phyloP scores from a whole-genome alignment of 192 early-diverging fungal species.

The Coemansia sp. region DNA sequence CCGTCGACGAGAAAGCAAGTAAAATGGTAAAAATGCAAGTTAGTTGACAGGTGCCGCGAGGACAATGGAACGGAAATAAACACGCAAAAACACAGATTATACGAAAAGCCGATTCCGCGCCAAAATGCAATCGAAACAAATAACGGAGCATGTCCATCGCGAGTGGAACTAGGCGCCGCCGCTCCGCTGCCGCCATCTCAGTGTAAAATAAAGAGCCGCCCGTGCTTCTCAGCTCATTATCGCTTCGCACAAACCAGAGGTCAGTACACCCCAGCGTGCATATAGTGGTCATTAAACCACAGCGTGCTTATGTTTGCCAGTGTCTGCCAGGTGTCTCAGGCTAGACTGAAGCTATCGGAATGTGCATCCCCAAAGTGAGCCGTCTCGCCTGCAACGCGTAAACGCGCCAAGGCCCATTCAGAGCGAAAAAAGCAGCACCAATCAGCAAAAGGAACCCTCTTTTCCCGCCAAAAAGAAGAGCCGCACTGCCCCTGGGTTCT shows the following conservation, averaged over 20 bases:
- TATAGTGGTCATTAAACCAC: too few relatives aligned
- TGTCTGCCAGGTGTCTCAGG: background rate
- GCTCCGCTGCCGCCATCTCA: background rate
- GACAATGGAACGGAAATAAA: constrained; percentile 6
- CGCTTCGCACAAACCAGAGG: too few relatives aligned
- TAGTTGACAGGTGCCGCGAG: background rate
- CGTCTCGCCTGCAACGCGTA: background rate
- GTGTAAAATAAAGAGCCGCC: background rate
- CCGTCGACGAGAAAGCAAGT: background rate
- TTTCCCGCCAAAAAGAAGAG: too few relatives aligned
- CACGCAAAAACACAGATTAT: background rate
- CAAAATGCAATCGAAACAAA: constrained; percentile 1
- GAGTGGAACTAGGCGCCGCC: too few relatives aligned
- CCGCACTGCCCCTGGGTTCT: too few relatives aligned
- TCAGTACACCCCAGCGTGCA: too few relatives aligned
- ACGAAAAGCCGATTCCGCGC: background rate
- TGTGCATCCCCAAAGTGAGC: background rate
- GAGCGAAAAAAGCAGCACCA: background rate
- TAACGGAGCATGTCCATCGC: background rate
- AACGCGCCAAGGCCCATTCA: background rate
- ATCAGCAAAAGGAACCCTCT: too few relatives aligned
- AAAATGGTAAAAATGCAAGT: constrained; percentile 6
- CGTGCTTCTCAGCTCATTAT: background rate
- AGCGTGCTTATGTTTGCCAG: too few relatives aligned
- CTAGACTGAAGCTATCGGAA: background rate